Evolutionary conservation across 176 grass and related monocot species (phyloP), one percentile per base, ranked within the genome.

Genomic region (Oryza meridionalis): DNA sequence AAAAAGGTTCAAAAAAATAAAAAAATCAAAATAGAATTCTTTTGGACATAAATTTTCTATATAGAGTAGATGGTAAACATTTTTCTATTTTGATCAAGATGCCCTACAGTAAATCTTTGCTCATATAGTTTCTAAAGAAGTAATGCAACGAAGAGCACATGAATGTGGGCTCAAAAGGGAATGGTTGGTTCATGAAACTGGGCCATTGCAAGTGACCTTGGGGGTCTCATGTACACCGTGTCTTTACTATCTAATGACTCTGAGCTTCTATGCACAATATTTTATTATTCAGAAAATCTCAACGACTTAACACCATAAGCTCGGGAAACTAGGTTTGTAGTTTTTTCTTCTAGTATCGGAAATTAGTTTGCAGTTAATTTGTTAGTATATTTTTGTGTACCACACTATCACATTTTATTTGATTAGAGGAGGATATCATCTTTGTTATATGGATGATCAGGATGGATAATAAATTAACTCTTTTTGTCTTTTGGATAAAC

Each of bases 401-500:
- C 42, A 76, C 9, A 15, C 31, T 61, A 88, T 66, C 42, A 77
- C 32, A 61, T 27, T 67, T 64, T 67, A 38, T 82, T 81, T 67
- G 24, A 70, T 51, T 71, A 17, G 15, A 70, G 79, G 26, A 46
- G 15, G 69, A 15, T 79, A n/a, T 7, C 58, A 42, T 51, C 62
- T 42, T 69, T 70, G 65, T 55, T 15, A 50, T 70, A 13, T 75
- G 75, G 46, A 79, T 74, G 45, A 49, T 1, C 26, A 11, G 50
- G 45, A 53, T 90, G 46, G 64, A 43, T 35, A 27, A n/a, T 71
- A 42, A 19, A 37, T 77, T 87, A 33, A 77, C 70, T 82, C 11
- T 25, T 68, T 71, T 80, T 84, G 72, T 11, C 40, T 67, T 67
- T 83, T 84, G 68, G 47, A 73, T 86, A 61, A 84, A 90, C 68